phyloP scores from a whole-genome alignment of 1,139 yeast species.

The Geotrichum europaeum region DNA sequence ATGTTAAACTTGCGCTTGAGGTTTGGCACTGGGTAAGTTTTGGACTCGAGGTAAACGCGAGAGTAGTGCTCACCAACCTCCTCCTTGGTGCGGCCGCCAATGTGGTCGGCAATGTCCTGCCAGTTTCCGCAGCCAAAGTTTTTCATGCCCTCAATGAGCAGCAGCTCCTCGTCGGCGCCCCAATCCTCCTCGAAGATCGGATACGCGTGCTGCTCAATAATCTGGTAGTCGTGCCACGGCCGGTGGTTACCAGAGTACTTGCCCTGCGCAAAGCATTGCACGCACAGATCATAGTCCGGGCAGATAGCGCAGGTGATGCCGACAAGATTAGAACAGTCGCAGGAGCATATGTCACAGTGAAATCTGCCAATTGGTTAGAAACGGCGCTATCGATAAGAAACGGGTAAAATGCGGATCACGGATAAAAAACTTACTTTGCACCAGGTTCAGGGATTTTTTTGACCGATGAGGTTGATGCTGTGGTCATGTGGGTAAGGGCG shows the following conservation, averaged over 20 bases:
- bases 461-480: conserved; percentile 29
- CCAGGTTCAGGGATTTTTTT: conserved; percentile 35
- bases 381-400: neutral
- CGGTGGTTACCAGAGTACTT: conserved; percentile 74
- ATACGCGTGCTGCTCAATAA: conserved; percentile 89
- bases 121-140: conserved; percentile 90
- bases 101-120: conserved; percentile 94
- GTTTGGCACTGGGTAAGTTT: conserved; percentile 73
- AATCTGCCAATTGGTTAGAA: conserved; percentile 34
- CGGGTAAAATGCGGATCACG: neutral
- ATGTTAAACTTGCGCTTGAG: conserved; percentile 64
- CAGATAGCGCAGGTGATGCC: conserved; percentile 89
- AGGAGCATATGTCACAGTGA: conserved; percentile 92
- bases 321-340: conserved; percentile 89
- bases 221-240: conserved; percentile 89
- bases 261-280: conserved; percentile 91
- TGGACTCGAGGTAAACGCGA: conserved; percentile 69
- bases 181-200: conserved; percentile 87
- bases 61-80: conserved; percentile 84
- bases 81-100: conserved; percentile 90
- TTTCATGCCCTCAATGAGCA: conserved; percentile 76
- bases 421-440: conserved; percentile 30
- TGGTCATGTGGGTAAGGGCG: conserved; percentile 29
- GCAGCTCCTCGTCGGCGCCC: conserved; percentile 97
- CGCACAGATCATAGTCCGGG: conserved; percentile 90